Conservation (phyloP, 2,329 filamentous ascomycete genomes). For the Ilyonectria mors-panacis region DNA sequence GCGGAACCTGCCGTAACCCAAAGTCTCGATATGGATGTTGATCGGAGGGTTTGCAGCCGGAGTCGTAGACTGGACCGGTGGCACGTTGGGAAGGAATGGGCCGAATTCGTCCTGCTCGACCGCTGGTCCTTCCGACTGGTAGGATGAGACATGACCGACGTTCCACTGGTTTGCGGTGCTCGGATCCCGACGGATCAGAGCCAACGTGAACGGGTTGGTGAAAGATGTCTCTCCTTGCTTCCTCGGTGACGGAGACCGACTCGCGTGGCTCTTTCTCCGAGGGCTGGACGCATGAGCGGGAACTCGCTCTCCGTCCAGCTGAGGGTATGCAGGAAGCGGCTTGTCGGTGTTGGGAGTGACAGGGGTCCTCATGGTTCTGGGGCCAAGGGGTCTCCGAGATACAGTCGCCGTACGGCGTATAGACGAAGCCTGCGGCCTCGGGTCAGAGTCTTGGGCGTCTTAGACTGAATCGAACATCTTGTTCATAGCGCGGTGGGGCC, state of each 20-base stretch:
- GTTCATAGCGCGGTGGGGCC: constrained; percentile 24
- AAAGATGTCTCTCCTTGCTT: constrained; percentile 52
- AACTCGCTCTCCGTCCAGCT: constrained; percentile 35
- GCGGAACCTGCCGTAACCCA: constrained; percentile 72
- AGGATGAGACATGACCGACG: constrained; percentile 75
- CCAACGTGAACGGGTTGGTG: constrained; percentile 67
- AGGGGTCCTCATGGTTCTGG: constrained; percentile 39
- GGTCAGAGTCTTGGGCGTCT: constrained; percentile 10
- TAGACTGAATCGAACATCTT: constrained; percentile 28
- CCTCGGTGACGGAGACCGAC: constrained; percentile 56
- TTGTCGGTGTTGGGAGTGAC: constrained; percentile 22
- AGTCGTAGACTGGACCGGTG: constrained; percentile 36
- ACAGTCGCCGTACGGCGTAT: constrained; percentile 35
- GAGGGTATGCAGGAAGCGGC: constrained; percentile 34
- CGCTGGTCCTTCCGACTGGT: constrained; percentile 59
- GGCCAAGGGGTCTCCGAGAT: constrained; percentile 50
- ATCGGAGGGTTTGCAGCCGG: constrained; percentile 58
- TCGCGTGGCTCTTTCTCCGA: constrained; percentile 15
- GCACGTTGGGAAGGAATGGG: constrained; percentile 43
- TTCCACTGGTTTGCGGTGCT: constrained; percentile 81
- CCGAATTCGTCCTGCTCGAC: constrained; percentile 42
- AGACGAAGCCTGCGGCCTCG: constrained; percentile 21
- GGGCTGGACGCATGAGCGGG: constrained; percentile 15
- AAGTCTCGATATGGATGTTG: constrained; percentile 67
- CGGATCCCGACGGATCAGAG: constrained; percentile 82